A percentile compares a stretch with the other conserved stretches of the same genome.
Evolutionary conservation across 208 protist genomes (phyloP).

Genomic region (Leishmania braziliensis): DNA sequence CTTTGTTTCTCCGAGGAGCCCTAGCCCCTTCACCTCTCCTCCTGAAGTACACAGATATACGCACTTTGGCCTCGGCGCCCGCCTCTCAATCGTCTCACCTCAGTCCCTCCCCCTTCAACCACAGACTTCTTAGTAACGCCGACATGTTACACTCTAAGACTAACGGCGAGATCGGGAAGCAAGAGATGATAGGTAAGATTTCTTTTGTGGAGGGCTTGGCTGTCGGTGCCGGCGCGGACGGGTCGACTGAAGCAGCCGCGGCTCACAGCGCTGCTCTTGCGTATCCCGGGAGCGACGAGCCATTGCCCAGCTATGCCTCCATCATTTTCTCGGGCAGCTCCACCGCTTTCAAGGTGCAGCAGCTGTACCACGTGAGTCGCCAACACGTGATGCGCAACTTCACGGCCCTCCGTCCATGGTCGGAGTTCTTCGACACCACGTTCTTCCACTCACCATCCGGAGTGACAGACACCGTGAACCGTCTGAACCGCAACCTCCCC

Average conservation of each 20-base stretch:
- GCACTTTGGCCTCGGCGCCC: background rate
- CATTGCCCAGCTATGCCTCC: slow-evolving; percentile 30
- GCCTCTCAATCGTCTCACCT: background rate
- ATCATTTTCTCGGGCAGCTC: slow-evolving; percentile 37
- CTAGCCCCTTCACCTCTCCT: background rate
- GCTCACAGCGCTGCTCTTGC: slow-evolving; percentile 3
- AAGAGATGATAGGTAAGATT: slow-evolving; percentile 35
- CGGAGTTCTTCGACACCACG: slow-evolving; percentile 80
- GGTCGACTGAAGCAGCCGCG: background rate
- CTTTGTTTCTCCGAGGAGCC: background rate
- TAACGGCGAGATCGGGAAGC: slow-evolving; percentile 12
- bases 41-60: background rate
- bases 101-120: background rate
- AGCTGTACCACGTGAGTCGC: slow-evolving; percentile 35
- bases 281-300: slow-evolving; percentile 15
- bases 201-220: slow-evolving; percentile 37
- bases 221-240: background rate
- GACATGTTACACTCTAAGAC: background rate
- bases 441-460: slow-evolving; percentile 60
- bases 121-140: too few species aligned
- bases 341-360: slow-evolving; percentile 32
- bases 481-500: slow-evolving; percentile 73
- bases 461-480: slow-evolving; percentile 56
- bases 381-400: slow-evolving; percentile 44
- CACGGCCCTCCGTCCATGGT: slow-evolving; percentile 65